Evolutionary conservation across 805 yeast genomes (phyloP), one percentile per base, ranked within the genome.

Genomic region (Ogataea kodamae): DNA sequence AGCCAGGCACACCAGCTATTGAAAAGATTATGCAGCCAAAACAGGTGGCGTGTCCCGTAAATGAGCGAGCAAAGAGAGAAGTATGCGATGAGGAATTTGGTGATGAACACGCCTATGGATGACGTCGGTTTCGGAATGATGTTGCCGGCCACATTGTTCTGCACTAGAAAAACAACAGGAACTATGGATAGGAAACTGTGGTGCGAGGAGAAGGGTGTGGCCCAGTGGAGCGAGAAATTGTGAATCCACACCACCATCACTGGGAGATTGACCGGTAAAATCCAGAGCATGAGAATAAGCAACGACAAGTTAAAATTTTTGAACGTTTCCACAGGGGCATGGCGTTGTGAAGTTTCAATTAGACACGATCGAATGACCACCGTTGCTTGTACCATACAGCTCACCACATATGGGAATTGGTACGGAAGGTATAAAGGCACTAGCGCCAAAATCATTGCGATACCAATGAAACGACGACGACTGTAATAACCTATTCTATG

Each of bases 121-220:
- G 45, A 31, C 3, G 34, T 39, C 11, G 62, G 54, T 17, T 51
- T 52, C 3, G 81, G 78, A 17, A 76, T 52, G 46, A 64, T 58
- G 25, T 58, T 59, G 4, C 76, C 74, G n/a, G 69, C 59, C 18
- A 65, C 67, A 49, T 80, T 70, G 28, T 67, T 59, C 46, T 76
- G 81, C 26, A 74, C 72, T 23, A 84, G 51, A 7, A 78, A 40
- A 6, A 87, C 66, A 2, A 83, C 76, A 0, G 96, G 95, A 9
- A 81, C 61, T 15, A 88, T 73, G 0, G 95, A 82, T 33, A 88
- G 57, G 25, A 84, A 64, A 51, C 86, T 88, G 55, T 89, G 95
- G 55, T 87, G 95, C 0, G 95, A 81, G 5, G 84, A 74, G 51
- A 87, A 87, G 11, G 95, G 88, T 0, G 92, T 83, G 35, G 69